Conservation (phyloP, 768 basidiomycete genomes). For the Rhodotorula diobovata region DNA sequence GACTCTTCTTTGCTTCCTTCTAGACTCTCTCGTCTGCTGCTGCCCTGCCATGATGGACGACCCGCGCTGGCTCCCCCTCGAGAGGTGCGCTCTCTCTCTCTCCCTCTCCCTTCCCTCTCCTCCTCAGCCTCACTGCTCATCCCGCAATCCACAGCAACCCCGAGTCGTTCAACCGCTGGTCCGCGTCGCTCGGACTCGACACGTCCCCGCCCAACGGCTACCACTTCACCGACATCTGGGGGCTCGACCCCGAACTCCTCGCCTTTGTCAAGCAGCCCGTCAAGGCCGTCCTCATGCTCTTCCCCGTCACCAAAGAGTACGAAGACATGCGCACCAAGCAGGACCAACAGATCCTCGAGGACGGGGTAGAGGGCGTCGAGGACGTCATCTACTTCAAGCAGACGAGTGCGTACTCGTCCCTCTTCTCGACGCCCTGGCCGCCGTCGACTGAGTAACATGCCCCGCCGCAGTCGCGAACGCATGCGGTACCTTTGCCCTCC, state of each 20-base stretch:
- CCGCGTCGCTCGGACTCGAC: conserved; percentile 28
- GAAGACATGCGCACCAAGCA: conserved; percentile 58
- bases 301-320: conserved; percentile 61
- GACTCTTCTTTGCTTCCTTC: not conserved
- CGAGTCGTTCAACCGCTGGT: conserved; percentile 31
- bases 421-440: not conserved
- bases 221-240: conserved; percentile 31
- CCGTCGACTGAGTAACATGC: no score
- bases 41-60: not conserved
- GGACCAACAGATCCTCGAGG: conserved; percentile 57
- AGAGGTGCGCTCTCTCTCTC: not conserved
- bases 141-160: conserved; percentile 20
- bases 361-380: conserved; percentile 56
- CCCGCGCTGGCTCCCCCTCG: conserved; percentile 20
- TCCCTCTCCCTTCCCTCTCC: not conserved
- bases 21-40: not conserved
- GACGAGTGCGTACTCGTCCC: conserved; percentile 45
- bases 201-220: conserved; percentile 11
- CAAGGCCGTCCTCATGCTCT: conserved; percentile 78
- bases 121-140: not conserved
- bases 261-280: conserved; percentile 65
- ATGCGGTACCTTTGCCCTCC: conserved; percentile 79
- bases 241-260: conserved; percentile 58
- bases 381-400: conserved; percentile 84
- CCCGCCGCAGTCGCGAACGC: conserved; percentile 61